These are phyloP conservation scores for Epichloe bromicola DNA, from an alignment of 2,329 filamentous ascomycete genomes.

Conservation along the genomic window DNA sequence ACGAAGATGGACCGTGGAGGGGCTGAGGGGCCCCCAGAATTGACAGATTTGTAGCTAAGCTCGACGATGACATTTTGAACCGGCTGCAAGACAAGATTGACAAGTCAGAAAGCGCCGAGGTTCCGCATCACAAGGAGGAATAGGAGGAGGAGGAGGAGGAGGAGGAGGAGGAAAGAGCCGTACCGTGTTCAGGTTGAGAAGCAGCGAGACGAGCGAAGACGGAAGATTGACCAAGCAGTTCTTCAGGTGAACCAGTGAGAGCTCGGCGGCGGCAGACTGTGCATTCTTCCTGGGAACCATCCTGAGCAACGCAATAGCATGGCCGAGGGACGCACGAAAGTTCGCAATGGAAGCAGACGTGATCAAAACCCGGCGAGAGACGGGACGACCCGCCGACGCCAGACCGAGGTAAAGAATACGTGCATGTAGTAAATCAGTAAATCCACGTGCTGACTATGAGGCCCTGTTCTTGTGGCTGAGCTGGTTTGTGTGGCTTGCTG, in stretches of 20 bases:
- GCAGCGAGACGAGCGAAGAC: constrained; percentile 64
- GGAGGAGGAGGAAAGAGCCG: constrained; percentile 18
- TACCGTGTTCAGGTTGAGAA: constrained; percentile 85
- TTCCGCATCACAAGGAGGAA: background rate
- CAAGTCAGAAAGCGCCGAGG: background rate
- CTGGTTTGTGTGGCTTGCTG: background rate
- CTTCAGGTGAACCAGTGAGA: constrained; percentile 77
- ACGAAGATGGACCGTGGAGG: constrained; percentile 64
- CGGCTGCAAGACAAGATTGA: constrained; percentile 38
- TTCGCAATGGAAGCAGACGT: too few relatives aligned
- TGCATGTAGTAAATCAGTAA: background rate
- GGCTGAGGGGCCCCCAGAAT: constrained; percentile 30
- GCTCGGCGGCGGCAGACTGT: constrained; percentile 61
- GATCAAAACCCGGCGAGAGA: background rate
- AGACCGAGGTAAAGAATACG: constrained; percentile 13
- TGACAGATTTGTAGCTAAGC: constrained; percentile 53
- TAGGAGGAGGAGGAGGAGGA: too few relatives aligned
- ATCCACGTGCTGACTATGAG: constrained; percentile 20
- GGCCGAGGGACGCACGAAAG: background rate
- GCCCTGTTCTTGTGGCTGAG: background rate
- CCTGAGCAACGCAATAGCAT: constrained; percentile 6
- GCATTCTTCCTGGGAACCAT: constrained; percentile 41
- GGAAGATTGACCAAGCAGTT: constrained; percentile 94
- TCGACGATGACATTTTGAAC: constrained; percentile 96
- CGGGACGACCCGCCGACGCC: background rate